Evolutionary conservation across 495 filamentous ascomycete species (phyloP).

Genomic region (Aspergillus sclerotioniger): DNA sequence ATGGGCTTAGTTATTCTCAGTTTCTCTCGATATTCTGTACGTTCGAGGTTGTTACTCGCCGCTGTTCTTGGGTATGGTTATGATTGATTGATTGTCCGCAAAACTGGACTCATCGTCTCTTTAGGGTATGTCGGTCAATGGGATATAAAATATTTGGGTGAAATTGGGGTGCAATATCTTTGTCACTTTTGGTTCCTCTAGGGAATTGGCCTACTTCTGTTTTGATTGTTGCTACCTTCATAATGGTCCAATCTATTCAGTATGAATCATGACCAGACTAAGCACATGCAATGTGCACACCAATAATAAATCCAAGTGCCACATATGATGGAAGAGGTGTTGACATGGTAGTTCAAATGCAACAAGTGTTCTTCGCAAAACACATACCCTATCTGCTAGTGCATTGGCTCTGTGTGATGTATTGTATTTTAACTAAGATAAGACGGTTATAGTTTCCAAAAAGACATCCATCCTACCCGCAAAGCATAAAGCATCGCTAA

Average conservation of each 20-base stretch:
- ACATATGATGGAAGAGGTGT: too few species aligned
- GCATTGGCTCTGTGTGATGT: too few species aligned
- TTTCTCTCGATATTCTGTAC: neutral
- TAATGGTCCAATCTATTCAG: neutral
- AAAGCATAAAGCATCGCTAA: too few species aligned
- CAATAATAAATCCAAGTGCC: neutral
- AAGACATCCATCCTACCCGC: too few species aligned
- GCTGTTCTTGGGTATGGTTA: neutral
- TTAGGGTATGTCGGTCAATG: neutral
- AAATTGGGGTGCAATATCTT: too few species aligned
- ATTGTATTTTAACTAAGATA: too few species aligned
- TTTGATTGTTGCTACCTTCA: neutral
- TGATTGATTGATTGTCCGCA: neutral
- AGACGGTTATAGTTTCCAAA: too few species aligned
- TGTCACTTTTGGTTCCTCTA: too few species aligned
- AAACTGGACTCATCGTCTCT: neutral
- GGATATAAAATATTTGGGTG: neutral
- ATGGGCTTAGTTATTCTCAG: neutral
- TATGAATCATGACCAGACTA: neutral
- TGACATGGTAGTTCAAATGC: too few species aligned
- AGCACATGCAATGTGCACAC: neutral
- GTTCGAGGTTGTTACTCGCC: neutral
- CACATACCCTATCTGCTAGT: too few species aligned
- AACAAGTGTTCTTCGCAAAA: too few species aligned
- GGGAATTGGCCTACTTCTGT: too few species aligned